Base-by-base conservation (phyloP, 1,139 yeast species). In the Saccharomyces hybrid region DNA sequence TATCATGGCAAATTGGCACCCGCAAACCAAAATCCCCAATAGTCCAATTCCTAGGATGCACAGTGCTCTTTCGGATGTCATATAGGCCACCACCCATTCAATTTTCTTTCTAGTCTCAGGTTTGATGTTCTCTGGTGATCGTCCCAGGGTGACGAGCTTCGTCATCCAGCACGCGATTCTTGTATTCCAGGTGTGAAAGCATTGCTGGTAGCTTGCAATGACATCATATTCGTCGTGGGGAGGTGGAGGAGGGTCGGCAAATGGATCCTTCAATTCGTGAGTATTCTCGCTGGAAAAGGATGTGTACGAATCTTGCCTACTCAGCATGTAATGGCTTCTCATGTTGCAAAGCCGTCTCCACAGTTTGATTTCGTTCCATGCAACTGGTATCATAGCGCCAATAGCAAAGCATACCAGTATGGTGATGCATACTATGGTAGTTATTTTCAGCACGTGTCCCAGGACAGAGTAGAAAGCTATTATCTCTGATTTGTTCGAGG, bases 81-180 rank as follows among this genome's bases (percentile, higher is more conserved):
- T 58, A 62, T 80, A 84, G 42, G 78, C 74, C 1, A 77, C 55
- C 1, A 80, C 48, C 88, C 89, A 84, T 28, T 70, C 63, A 2
- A 70, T 58, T 42, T 65, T 65, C 5, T 51, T 50, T 26, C 56
- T 63, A 11, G 24, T 27, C 48, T 64, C 62, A 2, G 49, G 56
- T 11, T 56, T 48, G 2, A 52, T 49, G 7, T 52, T 28, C 4
- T 50, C 28, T 12, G 61, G 2, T 32, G 49, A 12, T 65, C 70
- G 14, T 58, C 54, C 42, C 53, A 55, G 12, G 62, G 62, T 42
- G 66, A 65, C 42, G 56, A 65, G 32, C 64, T 63, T 46, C 4
- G 51, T 52, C 6, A 62, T 21, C 21, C 49, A 14, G n/a, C 51
- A 51, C 6, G 58, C 51, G 4, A 62, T 27, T 16, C 55, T 54